Percentiles rank a stretch among this genome's conserved stretches.
phyloP scores from a whole-genome alignment of 2,329 filamentous ascomycete species.

The Clathrospora elynae region DNA sequence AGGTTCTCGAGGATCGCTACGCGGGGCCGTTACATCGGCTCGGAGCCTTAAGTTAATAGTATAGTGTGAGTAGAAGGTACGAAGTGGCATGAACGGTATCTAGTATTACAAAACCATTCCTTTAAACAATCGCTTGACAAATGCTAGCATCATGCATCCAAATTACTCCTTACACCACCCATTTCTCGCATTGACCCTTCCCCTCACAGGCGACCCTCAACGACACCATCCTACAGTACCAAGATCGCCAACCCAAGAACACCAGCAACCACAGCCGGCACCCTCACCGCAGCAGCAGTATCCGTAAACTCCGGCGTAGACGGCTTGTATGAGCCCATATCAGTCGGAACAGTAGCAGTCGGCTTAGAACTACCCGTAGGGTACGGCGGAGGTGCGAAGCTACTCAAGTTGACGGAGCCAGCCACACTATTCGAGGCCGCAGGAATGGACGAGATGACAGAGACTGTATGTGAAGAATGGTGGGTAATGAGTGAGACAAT shows the following conservation, averaged over 20 bases:
- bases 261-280: slow-evolving; percentile 23
- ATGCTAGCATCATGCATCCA: too few relatives aligned
- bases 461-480: too few relatives aligned
- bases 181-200: neutral
- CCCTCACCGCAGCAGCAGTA: slow-evolving; percentile 22
- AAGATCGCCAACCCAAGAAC: slow-evolving; percentile 26
- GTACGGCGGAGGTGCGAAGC: slow-evolving; percentile 8
- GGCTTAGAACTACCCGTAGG: slow-evolving; percentile 11
- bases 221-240: slow-evolving; percentile 17
- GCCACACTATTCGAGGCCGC: neutral
- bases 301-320: slow-evolving; percentile 25
- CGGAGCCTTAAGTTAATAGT: too few relatives aligned
- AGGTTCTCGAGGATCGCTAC: too few relatives aligned
- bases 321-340: slow-evolving; percentile 7
- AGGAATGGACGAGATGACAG: slow-evolving; percentile 3
- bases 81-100: neutral
- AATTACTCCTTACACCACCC: neutral
- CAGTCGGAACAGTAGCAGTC: slow-evolving; percentile 8
- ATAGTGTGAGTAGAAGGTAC: neutral
- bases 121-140: too few relatives aligned
- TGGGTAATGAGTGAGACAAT: slow-evolving; percentile 5
- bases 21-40: too few relatives aligned
- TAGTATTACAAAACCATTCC: neutral
- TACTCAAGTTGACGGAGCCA: neutral
- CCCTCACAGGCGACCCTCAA: neutral